Conservation (phyloP, 192 early-diverging fungal species). For the Coemansia reversa region DNA sequence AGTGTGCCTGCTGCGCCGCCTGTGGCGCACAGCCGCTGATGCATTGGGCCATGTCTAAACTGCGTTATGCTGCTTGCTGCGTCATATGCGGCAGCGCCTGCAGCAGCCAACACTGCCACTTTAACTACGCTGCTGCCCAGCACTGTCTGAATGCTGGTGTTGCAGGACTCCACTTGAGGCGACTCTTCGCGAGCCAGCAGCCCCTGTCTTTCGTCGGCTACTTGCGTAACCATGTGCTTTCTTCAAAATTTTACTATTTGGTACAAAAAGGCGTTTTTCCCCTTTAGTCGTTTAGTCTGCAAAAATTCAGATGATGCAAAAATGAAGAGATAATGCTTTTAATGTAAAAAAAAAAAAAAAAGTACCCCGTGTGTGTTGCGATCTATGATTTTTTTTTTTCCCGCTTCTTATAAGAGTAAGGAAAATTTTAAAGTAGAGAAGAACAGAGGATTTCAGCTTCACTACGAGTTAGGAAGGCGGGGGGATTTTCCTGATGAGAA, state of each 20-base stretch:
- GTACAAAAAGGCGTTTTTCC: background rate
- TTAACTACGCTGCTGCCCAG: background rate
- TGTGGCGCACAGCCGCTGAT: slow-evolving; percentile 10
- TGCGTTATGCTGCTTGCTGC: background rate
- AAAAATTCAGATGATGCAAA: background rate
- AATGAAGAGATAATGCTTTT: background rate
- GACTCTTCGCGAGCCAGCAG: background rate
- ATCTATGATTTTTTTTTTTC: no score
- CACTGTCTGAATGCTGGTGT: background rate
- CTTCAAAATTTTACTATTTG: no score
- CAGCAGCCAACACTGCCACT: background rate
- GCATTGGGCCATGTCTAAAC: background rate
- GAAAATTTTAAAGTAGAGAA: no score
- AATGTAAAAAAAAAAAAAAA: no score
- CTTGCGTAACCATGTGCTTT: background rate
- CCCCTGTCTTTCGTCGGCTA: background rate
- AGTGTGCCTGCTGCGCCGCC: slow-evolving; percentile 5
- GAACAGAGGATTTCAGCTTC: no score
- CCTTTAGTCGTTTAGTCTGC: background rate
- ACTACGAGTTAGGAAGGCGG: no score
- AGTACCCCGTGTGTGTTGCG: no score
- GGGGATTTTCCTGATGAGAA: no score
- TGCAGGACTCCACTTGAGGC: background rate
- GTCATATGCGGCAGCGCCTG: background rate
- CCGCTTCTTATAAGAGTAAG: no score